These are phyloP conservation scores for Peterozyma xylosa DNA, from an alignment of 805 yeast genomes.

Conservation along the genomic window DNA sequence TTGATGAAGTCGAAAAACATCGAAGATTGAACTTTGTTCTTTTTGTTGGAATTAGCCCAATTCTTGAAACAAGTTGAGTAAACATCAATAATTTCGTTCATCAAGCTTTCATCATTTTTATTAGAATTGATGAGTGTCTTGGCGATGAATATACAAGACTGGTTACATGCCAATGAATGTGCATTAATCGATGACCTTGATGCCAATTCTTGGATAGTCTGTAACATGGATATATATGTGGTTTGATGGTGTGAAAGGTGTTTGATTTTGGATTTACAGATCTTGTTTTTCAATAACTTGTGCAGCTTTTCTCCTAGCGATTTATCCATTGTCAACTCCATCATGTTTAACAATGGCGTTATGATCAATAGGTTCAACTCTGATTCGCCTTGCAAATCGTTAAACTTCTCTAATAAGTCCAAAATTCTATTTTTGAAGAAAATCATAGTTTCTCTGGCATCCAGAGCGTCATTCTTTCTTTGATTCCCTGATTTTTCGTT, in stretches of 20 bases:
- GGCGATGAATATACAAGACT: constrained; percentile 57
- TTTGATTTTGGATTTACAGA: constrained; percentile 40
- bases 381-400: constrained; percentile 35
- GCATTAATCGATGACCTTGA: constrained; percentile 37
- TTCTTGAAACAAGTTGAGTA: constrained; percentile 47
- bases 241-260: background rate
- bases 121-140: constrained; percentile 39
- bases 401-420: constrained; percentile 66
- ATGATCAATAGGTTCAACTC: constrained; percentile 34
- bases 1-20: constrained; percentile 74
- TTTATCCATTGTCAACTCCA: constrained; percentile 63
- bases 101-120: constrained; percentile 9
- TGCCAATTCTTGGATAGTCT: constrained; percentile 35
- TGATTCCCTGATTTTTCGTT: constrained; percentile 50
- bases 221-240: constrained; percentile 15
- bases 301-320: constrained; percentile 69
- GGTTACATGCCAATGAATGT: constrained; percentile 51
- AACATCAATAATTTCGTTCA: constrained; percentile 42
- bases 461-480: constrained; percentile 64
- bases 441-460: constrained; percentile 73
- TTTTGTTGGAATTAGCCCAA: constrained; percentile 45
- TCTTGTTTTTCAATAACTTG: constrained; percentile 53
- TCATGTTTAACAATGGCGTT: constrained; percentile 50
- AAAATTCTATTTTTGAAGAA: constrained; percentile 72
- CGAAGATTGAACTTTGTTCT: constrained; percentile 41